Evolutionary conservation across 345 rosid species (phyloP).

Genomic region (Citrus sinensis): DNA sequence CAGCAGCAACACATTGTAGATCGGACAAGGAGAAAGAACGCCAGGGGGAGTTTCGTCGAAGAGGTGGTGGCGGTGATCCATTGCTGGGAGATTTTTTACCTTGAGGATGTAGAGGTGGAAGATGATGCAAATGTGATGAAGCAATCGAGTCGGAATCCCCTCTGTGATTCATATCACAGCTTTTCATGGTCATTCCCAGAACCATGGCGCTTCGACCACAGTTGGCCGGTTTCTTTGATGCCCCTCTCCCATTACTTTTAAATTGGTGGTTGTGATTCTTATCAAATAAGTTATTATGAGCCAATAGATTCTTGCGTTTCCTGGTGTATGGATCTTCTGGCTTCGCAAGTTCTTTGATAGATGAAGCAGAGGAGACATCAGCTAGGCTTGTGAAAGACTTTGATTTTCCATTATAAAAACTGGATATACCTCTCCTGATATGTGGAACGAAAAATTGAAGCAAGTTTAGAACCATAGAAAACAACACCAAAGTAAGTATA

Average conservation of each 20-base stretch:
- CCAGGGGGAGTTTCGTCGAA: slow-evolving; percentile 20
- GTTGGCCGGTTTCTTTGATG: slow-evolving; percentile 17
- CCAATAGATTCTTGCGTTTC: slow-evolving; percentile 37
- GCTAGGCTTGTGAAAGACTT: slow-evolving; percentile 49
- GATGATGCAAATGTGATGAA: slow-evolving; percentile 18
- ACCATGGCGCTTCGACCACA: slow-evolving; percentile 7
- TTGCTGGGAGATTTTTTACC: slow-evolving; percentile 18
- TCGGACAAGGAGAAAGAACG: slow-evolving; percentile 43
- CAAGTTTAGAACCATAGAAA: not conserved
- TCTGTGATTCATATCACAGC: not conserved
- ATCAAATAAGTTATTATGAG: slow-evolving; percentile 11
- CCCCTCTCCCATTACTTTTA: slow-evolving; percentile 15
- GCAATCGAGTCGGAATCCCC: slow-evolving; percentile 4
- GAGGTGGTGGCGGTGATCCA: slow-evolving; percentile 9
- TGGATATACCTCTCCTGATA: slow-evolving; percentile 43
- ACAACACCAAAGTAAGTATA: not conserved
- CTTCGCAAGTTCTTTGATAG: slow-evolving; percentile 35
- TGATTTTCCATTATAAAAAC: slow-evolving; percentile 42
- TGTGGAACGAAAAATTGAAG: not conserved
- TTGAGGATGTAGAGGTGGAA: slow-evolving; percentile 36
- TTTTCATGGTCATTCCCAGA: not conserved
- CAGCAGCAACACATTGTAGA: slow-evolving; percentile 27
- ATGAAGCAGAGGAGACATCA: slow-evolving; percentile 29
- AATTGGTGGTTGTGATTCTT: slow-evolving; percentile 9
- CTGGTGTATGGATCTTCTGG: slow-evolving; percentile 34